Conservation (phyloP, 305 asterid genomes). For the Fraxinus sp. region DNA sequence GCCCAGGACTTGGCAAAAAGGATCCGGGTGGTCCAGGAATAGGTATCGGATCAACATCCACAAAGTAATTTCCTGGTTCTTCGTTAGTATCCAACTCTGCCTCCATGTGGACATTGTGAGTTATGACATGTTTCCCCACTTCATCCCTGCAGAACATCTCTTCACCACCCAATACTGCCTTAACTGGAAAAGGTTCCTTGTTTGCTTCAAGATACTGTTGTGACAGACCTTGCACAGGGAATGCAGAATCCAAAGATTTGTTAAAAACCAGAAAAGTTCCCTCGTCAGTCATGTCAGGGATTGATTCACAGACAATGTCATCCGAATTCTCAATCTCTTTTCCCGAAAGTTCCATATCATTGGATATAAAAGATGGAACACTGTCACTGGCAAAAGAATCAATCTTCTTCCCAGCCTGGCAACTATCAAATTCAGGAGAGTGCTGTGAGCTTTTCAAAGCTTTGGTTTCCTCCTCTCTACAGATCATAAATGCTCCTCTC, state of each 20-base stretch:
- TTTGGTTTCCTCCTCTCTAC: conserved; percentile 34
- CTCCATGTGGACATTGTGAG: conserved; percentile 25
- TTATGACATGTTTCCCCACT: conserved; percentile 33
- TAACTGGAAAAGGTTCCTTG: conserved; percentile 37
- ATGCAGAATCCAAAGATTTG: conserved; percentile 47
- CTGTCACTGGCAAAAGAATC: conserved; percentile 30
- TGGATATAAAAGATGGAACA: conserved; percentile 29
- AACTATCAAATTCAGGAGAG: conserved; percentile 33
- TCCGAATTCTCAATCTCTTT: conserved; percentile 38
- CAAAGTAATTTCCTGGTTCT: conserved; percentile 56
- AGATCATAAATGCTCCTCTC: conserved; percentile 28
- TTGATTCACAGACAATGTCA: conserved; percentile 35
- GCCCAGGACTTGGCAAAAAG: conserved; percentile 87
- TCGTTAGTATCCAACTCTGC: conserved; percentile 45
- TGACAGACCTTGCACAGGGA: conserved; percentile 37
- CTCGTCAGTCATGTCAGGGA: conserved; percentile 34
- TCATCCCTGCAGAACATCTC: conserved; percentile 45
- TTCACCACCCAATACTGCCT: conserved; percentile 48
- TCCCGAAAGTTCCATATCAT: conserved; percentile 29
- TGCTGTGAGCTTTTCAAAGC: conserved; percentile 32
- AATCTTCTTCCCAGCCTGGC: conserved; percentile 28
- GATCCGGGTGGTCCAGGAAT: conserved; percentile 98
- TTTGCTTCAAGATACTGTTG: conserved; percentile 34
- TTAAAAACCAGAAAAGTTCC: conserved; percentile 43
- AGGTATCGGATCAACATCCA: conserved; percentile 78